A percentile compares a stretch with the other conserved stretches of the same genome.
Conservation (phyloP, 2,329 filamentous ascomycete genomes). For the Xylariaceae sp. region DNA sequence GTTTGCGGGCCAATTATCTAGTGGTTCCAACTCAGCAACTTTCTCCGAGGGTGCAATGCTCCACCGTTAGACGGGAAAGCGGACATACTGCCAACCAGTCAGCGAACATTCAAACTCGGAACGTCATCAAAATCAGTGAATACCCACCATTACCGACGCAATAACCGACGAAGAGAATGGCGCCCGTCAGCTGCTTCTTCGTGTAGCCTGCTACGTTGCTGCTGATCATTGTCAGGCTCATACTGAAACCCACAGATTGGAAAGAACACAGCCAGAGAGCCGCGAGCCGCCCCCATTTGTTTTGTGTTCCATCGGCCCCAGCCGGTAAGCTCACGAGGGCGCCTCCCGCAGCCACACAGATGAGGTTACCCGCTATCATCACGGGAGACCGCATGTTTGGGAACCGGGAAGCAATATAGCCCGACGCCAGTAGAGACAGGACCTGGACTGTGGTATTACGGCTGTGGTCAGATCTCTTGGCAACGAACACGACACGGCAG, state of each 20-base stretch:
- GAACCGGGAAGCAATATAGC: slow-evolving; percentile 47
- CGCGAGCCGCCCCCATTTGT: slow-evolving; percentile 54
- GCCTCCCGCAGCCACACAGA: slow-evolving; percentile 49
- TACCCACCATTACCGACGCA: slow-evolving; percentile 26
- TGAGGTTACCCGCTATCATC: slow-evolving; percentile 50
- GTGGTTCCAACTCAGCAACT: neutral
- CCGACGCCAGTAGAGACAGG: slow-evolving; percentile 45
- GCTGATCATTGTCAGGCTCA: slow-evolving; percentile 33
- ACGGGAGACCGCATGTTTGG: slow-evolving; percentile 46
- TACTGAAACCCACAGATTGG: slow-evolving; percentile 32
- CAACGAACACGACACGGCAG: neutral
- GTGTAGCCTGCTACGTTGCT: slow-evolving; percentile 34
- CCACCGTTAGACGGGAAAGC: neutral
- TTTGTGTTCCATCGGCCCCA: slow-evolving; percentile 30
- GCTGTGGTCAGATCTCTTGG: neutral
- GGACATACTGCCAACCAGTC: slow-evolving; percentile 9
- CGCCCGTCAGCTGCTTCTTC: slow-evolving; percentile 33
- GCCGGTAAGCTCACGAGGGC: slow-evolving; percentile 49
- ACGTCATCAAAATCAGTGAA: neutral
- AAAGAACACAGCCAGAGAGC: slow-evolving; percentile 48
- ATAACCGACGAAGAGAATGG: slow-evolving; percentile 32
- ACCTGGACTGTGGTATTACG: slow-evolving; percentile 41
- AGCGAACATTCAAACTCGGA: neutral
- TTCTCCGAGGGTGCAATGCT: neutral
- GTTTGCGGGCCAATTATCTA: slow-evolving; percentile 24